Evolutionary conservation across 2,329 filamentous ascomycete species (phyloP), one percentile per base, ranked within the genome.

Genomic region (Pseudocercospora musae): DNA sequence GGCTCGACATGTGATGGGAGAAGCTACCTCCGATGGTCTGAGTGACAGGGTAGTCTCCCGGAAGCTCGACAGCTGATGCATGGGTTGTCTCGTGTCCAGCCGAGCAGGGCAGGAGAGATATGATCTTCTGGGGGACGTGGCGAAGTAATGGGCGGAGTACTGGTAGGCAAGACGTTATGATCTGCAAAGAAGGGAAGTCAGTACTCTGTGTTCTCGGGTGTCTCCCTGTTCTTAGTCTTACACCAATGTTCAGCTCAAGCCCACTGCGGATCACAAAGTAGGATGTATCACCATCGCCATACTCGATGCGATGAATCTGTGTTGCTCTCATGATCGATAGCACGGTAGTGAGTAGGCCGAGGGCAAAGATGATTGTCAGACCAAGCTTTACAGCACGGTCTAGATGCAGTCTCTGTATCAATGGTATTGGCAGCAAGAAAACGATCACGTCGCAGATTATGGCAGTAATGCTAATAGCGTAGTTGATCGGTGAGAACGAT

Each of bases 401-500:
- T 18, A 67, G 58, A 31, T 62, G 58, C 44, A 67, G 29, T 25
- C 62, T 48, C 15, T 61, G 53, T 27, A 67, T 59, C n/a, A 67
- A 60, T 33, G 65, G 65, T 15, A 67, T 63, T 3, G 65, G 65
- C 21, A 67, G 40, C 4, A 67, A 53, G 40, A 65, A 67, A 25
- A 67, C 63, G 20, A 61, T 57, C 8, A 67, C 53, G 31, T 67
- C 65, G 49, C 60, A 62, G 15, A 62, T 4, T 27, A 67, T 65
- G 50, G 59, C 62, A 10, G 60, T 64, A 9, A 59, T 56, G 37
- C 62, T 59, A 18, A 67, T 89, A 7, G 98, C 87, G 72, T 98
- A 94, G 73, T 98, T 98, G 70, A 99, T 89, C 0, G 94, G 91
- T 0, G 94, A 90, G 70, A 95, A 99, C 0, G 95, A 95, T 87